These are phyloP conservation scores for Lasiosphaeria miniovina DNA, from an alignment of 495 filamentous ascomycete genomes.

Conservation along the genomic window DNA sequence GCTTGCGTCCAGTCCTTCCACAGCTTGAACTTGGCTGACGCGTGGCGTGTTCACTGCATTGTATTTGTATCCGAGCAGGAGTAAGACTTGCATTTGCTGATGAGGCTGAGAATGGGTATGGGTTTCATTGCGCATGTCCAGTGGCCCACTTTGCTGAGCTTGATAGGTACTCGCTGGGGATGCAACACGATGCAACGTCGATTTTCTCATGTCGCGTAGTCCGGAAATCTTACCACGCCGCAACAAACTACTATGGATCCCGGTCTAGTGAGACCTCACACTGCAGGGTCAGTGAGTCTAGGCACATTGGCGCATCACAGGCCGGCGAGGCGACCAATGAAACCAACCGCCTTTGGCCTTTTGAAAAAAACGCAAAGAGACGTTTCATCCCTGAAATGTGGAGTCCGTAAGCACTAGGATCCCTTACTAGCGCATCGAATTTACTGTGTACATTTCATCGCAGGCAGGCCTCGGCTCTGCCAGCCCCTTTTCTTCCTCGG, in stretches of 20 bases:
- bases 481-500: too few relatives aligned
- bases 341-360: neutral
- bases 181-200: neutral
- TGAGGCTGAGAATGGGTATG: neutral
- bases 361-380: neutral
- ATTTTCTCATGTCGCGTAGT: neutral
- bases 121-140: neutral
- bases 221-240: neutral
- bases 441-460: too few relatives aligned
- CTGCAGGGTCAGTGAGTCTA: too few relatives aligned
- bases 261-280: too few relatives aligned
- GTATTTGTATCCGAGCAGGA: neutral
- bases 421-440: neutral
- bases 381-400: neutral
- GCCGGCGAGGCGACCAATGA: too few relatives aligned
- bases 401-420: neutral
- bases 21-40: neutral
- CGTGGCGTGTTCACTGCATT: neutral
- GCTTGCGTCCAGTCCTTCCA: neutral
- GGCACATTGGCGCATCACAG: neutral
- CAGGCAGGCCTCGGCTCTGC: too few relatives aligned
- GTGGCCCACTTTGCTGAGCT: neutral
- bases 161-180: neutral
- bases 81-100: neutral
- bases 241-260: neutral